Evolutionary conservation across 176 grass and related monocot species (phyloP).

Genomic region (Avena eriantha): DNA sequence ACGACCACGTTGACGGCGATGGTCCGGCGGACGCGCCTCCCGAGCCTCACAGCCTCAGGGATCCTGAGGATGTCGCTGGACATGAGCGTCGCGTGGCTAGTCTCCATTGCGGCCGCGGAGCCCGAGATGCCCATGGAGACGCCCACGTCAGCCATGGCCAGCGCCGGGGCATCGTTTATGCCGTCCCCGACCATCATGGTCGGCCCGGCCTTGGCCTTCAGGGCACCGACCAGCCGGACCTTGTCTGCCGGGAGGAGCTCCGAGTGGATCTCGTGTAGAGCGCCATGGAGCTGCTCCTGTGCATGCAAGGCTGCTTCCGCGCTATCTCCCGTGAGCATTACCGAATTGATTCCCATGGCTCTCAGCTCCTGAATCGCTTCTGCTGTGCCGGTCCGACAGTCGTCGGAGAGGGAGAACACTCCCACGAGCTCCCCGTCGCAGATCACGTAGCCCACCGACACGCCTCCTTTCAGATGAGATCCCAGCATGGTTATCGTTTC

Average conservation of each 20-base stretch:
- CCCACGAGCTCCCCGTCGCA: conserved; percentile 40
- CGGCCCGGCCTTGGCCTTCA: conserved; percentile 42
- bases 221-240: conserved; percentile 39
- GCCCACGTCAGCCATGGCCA: conserved; percentile 65
- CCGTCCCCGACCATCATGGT: conserved; percentile 86
- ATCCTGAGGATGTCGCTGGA: conserved; percentile 66
- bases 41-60: conserved; percentile 50
- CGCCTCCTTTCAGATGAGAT: conserved; percentile 40
- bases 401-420: conserved; percentile 53
- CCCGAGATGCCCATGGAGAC: conserved; percentile 75
- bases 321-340: conserved; percentile 83
- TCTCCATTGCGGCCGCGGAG: conserved; percentile 74
- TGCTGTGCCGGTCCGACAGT: conserved; percentile 50
- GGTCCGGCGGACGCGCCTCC: conserved; percentile 43
- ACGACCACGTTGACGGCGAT: conserved; percentile 52
- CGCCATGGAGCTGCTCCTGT: conserved; percentile 54
- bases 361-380: conserved; percentile 69
- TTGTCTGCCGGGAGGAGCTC: conserved; percentile 83
- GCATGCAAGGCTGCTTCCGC: conserved; percentile 48
- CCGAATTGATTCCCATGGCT: conserved; percentile 60
- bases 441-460: conserved; percentile 66
- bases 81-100: conserved; percentile 75
- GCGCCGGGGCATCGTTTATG: conserved; percentile 82
- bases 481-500: not conserved
- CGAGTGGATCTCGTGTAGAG: conserved; percentile 53